phyloP scores from a whole-genome alignment of 2,329 filamentous ascomycete genomes.

The Colletotrichum simmondsii region DNA sequence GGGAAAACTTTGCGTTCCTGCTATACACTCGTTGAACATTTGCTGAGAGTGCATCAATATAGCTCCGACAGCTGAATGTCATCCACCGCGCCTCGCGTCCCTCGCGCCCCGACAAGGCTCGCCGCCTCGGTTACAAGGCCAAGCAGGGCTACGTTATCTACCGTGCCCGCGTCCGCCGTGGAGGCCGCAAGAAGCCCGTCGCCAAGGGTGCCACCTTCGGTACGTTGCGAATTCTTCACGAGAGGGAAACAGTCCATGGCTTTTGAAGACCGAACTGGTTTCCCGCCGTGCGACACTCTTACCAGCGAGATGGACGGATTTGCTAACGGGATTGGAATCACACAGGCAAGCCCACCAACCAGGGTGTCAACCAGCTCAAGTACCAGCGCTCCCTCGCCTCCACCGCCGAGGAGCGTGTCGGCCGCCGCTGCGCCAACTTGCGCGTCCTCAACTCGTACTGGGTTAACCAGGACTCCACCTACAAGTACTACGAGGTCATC shows the following conservation, averaged over 20 bases:
- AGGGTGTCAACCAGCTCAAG: conserved; percentile 99
- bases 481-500: conserved; percentile 99
- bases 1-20: conserved; percentile 64
- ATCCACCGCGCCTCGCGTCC: conserved; percentile 99
- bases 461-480: conserved; percentile 99
- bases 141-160: conserved; percentile 99
- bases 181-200: conserved; percentile 97
- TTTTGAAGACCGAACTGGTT: not conserved
- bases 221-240: conserved; percentile 59
- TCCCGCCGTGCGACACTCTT: not conserved
- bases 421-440: conserved; percentile 98
- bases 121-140: conserved; percentile 99
- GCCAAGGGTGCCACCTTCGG: conserved; percentile 99
- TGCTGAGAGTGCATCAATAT: conserved; percentile 99
- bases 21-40: conserved; percentile 99
- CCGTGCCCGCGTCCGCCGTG: conserved; percentile 97
- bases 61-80: conserved; percentile 99
- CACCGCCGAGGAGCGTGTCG: conserved; percentile 99
- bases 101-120: conserved; percentile 99
- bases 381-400: conserved; percentile 99
- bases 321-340: conserved; percentile 37
- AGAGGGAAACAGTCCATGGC: not conserved
- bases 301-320: not conserved
- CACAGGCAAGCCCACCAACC: conserved; percentile 99
- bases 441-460: conserved; percentile 99